Base-by-base conservation (phyloP, 805 yeast genomes). In the Candida palmyrensis region DNA sequence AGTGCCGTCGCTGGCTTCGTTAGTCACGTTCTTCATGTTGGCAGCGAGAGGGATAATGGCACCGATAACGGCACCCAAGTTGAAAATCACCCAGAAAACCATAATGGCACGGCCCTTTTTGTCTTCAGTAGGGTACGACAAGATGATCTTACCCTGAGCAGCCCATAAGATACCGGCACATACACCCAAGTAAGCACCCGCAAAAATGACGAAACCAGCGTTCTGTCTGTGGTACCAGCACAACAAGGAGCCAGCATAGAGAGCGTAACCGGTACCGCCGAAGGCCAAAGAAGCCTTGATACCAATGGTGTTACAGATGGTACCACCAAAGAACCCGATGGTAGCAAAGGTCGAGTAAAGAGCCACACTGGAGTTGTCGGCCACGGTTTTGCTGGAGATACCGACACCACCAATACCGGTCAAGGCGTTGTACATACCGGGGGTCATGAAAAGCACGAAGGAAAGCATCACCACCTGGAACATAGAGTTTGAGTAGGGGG, bases 1-100 rank as follows among this genome's bases (percentile, higher is more conserved):
- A 17, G 81, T 73, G 15, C 75, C 73, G 40, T 71, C 72, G 29
- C 55, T 62, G 10, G 57, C 59, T 9, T 66, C 54, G 16, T 52
- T 45, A 4, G 53, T 55, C 13, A 51, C 50, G 32, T 58, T 57
- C 32, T 71, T 49, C 44, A 75, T 51, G 44, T 71, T 73, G 45
- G 72, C 65, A 27, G 66, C 76, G 48, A 77, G 66, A n/a, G 82
- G 79, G 42, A 76, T 68, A 27, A 73, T 55, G 11, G 73, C 57
- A 29, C 82, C 82, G 42, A 76, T 71, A 34, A 76, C 81, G 9
- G 75, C 77, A 49, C 82, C 82, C 40, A 73, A 53, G 54, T 75
- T 73, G 61, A 77, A 76, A 35, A 77, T 74, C 41, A 71, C 61
- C 82, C 82, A 76, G 50, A 75, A 76, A 12, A 67, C 54, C 63